Evolutionary conservation across 176 grass and related monocot genomes (phyloP).

Genomic region (Ampelocalamus luodianensis): DNA sequence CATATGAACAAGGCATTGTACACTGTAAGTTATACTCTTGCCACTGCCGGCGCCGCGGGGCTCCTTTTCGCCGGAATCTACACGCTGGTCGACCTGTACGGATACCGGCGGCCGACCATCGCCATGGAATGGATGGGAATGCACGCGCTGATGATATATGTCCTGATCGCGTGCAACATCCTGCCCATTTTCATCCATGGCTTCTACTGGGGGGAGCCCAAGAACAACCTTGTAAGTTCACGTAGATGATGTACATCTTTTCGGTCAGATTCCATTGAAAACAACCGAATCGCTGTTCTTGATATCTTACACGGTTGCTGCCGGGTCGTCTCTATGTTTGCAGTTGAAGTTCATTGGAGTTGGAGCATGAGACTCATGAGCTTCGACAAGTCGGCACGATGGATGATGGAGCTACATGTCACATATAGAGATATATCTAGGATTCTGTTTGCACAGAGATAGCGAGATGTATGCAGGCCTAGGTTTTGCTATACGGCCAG

Average conservation of each 20-base stretch:
- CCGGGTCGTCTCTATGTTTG: neutral
- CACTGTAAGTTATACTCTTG: slow-evolving; percentile 73
- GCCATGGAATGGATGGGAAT: slow-evolving; percentile 85
- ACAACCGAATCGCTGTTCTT: neutral
- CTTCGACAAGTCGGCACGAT: neutral
- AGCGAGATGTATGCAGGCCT: slow-evolving; percentile 42
- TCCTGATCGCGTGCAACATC: slow-evolving; percentile 87
- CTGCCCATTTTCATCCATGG: slow-evolving; percentile 85
- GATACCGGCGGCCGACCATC: slow-evolving; percentile 54
- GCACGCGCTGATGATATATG: slow-evolving; percentile 81
- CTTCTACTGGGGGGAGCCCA: slow-evolving; percentile 84
- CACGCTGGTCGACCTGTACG: slow-evolving; percentile 76
- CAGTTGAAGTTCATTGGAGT: slow-evolving; percentile 66
- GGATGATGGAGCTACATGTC: neutral
- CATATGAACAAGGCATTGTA: slow-evolving; percentile 91
- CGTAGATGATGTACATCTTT: neutral
- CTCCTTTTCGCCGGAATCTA: slow-evolving; percentile 80
- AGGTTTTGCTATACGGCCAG: slow-evolving; percentile 51
- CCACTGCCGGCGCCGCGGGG: slow-evolving; percentile 73
- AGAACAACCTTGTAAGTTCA: slow-evolving; percentile 81
- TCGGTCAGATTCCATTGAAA: neutral
- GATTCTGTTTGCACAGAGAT: slow-evolving; percentile 29
- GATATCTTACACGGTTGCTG: neutral
- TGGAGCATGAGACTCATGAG: slow-evolving; percentile 33
- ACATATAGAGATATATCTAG: slow-evolving; percentile 28